Percentiles rank a stretch among this genome's conserved stretches.
Evolutionary conservation across 2,329 filamentous ascomycete genomes (phyloP).

Genomic region (Coniochaeta sp.): DNA sequence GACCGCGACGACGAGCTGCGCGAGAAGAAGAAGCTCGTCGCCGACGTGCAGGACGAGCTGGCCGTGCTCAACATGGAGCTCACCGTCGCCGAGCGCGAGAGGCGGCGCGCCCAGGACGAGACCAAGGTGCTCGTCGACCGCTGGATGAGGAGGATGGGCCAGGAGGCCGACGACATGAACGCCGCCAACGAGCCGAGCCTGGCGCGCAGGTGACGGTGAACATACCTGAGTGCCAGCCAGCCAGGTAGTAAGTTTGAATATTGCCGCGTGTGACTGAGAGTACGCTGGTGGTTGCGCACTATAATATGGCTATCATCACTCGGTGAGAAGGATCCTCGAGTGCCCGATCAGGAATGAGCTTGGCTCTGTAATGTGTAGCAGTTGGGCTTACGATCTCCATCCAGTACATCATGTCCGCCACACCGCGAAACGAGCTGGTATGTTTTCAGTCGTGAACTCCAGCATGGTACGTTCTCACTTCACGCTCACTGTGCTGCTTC

Average conservation of each 20-base stretch:
- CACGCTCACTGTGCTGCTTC: neutral
- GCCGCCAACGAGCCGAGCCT: conserved; percentile 42
- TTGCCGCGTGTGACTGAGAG: no score
- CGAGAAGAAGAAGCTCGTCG: conserved; percentile 75
- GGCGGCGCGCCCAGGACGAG: conserved; percentile 66
- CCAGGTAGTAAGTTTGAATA: no score
- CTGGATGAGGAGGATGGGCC: conserved; percentile 83
- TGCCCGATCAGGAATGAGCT: no score
- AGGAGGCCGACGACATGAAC: conserved; percentile 87
- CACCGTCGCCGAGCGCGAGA: conserved; percentile 73
- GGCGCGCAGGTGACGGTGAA: conserved; percentile 14
- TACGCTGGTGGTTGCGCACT: no score
- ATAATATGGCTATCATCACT: no score
- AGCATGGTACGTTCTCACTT: neutral
- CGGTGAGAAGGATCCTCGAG: no score
- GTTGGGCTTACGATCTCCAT: neutral
- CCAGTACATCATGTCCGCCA: neutral
- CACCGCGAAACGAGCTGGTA: neutral
- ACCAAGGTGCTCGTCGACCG: conserved; percentile 85
- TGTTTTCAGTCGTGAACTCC: neutral
- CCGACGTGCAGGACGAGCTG: conserved; percentile 90
- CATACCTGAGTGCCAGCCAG: neutral
- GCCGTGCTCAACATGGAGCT: conserved; percentile 81
- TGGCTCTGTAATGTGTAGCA: neutral
- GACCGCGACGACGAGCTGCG: conserved; percentile 81